phyloP scores from a whole-genome alignment of 805 yeast genomes.

The Candida hungchunana region DNA sequence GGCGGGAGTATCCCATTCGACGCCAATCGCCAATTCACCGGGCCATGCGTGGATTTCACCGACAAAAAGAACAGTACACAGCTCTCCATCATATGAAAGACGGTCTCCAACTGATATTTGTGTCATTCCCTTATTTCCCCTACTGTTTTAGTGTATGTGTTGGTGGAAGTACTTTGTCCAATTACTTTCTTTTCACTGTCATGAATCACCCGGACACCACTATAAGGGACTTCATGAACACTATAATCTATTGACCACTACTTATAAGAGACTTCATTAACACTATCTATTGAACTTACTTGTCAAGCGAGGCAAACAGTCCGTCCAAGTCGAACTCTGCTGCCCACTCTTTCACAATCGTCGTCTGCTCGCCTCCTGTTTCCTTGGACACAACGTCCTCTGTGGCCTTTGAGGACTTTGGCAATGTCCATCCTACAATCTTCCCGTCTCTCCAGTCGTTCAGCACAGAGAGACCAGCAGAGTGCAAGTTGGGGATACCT shows the following conservation, averaged over 20 bases:
- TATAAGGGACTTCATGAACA: too few relatives aligned
- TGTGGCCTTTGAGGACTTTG: constrained; percentile 50
- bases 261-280: too few relatives aligned
- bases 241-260: too few relatives aligned
- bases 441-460: constrained; percentile 98
- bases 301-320: constrained; percentile 47
- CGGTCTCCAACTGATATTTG: constrained; percentile 17
- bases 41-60: constrained; percentile 70
- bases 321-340: constrained; percentile 91
- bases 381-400: constrained; percentile 25
- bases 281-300: too few relatives aligned
- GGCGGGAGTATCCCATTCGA: constrained; percentile 76
- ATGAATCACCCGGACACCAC: background rate
- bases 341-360: constrained; percentile 87
- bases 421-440: constrained; percentile 84
- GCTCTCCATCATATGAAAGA: constrained; percentile 35
- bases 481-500: constrained; percentile 83
- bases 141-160: too few relatives aligned
- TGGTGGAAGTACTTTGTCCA: too few relatives aligned
- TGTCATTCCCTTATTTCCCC: too few relatives aligned
- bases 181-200: background rate
- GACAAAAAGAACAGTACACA: constrained; percentile 59
- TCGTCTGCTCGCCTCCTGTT: constrained; percentile 40
- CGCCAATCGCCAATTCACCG: constrained; percentile 52
- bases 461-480: constrained; percentile 79